Percentiles rank a stretch among this genome's conserved stretches.
phyloP scores from a whole-genome alignment of 805 yeast genomes.

The Wickerhamiella vanderwaltii region DNA sequence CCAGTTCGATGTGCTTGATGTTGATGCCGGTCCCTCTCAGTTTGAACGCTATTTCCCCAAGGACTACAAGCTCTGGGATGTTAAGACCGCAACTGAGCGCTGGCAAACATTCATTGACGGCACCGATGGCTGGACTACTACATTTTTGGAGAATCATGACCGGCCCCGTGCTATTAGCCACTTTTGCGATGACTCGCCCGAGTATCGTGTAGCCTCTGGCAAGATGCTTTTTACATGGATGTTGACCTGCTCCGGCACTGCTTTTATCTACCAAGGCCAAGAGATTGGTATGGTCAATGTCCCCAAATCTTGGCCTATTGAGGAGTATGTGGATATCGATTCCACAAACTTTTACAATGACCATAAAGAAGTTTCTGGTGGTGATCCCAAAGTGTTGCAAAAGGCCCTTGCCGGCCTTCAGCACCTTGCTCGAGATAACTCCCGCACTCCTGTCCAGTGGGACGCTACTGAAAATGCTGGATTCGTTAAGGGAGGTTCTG shows the following conservation, averaged over 20 bases:
- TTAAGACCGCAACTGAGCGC: conserved; percentile 15
- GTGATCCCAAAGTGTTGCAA: too few species aligned
- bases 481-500: conserved; percentile 27
- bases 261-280: conserved; percentile 49
- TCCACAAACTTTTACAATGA: conserved; percentile 33
- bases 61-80: conserved; percentile 11
- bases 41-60: conserved; percentile 9
- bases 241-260: conserved; percentile 40
- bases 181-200: conserved; percentile 35
- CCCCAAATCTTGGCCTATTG: conserved; percentile 35
- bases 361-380: conserved; percentile 22
- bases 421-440: conserved; percentile 37
- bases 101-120: conserved; percentile 31
- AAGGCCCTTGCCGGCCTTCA: conserved; percentile 14
- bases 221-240: conserved; percentile 39
- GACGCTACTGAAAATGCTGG: conserved; percentile 35
- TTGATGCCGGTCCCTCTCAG: neutral
- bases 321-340: conserved; percentile 41
- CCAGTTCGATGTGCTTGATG: conserved; percentile 18
- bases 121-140: conserved; percentile 47
- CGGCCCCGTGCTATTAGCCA: conserved; percentile 43
- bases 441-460: conserved; percentile 51
- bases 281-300: conserved; percentile 46
- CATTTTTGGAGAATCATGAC: conserved; percentile 47
- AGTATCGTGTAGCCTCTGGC: conserved; percentile 32